Evolutionary conservation across 208 protist species (phyloP).

Genomic region (Acanthamoeba sp.): DNA sequence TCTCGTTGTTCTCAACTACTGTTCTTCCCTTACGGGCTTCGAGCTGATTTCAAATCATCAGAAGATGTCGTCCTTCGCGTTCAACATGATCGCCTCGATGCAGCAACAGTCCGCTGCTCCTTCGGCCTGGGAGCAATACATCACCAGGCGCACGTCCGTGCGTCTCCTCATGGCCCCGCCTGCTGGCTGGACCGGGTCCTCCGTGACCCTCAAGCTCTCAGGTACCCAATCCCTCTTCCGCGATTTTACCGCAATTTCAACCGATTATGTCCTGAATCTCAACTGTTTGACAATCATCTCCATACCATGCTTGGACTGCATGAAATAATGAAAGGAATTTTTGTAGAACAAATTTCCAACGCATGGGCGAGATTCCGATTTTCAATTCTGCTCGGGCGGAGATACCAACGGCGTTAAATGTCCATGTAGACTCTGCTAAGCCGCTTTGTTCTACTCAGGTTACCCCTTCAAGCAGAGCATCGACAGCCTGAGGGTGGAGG

Average conservation of each 20-base stretch:
- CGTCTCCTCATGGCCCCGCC: not conserved
- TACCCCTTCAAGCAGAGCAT: constrained; percentile 19
- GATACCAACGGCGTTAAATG: no score
- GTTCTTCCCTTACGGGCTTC: not conserved
- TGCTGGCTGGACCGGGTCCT: not conserved
- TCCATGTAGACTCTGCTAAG: not conserved
- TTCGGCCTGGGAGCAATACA: constrained; percentile 29
- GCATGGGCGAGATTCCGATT: no score
- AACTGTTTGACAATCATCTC: not conserved
- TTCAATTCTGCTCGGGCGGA: no score
- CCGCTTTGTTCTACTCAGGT: not conserved
- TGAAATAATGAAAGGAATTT: no score
- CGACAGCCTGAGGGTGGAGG: not conserved
- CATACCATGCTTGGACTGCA: not conserved
- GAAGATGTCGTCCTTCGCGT: not conserved
- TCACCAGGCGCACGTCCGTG: not conserved
- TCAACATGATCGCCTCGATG: constrained; percentile 45
- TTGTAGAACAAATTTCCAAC: not conserved
- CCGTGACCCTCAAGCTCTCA: not conserved
- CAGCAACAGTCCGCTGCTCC: not conserved
- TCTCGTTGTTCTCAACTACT: not conserved
- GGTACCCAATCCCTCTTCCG: not conserved
- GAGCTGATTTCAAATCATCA: not conserved
- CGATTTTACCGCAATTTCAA: not conserved
- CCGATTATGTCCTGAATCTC: not conserved